Evolutionary conservation across 2,329 filamentous ascomycete genomes (phyloP).

Genomic region (Ceratocystis papillata): DNA sequence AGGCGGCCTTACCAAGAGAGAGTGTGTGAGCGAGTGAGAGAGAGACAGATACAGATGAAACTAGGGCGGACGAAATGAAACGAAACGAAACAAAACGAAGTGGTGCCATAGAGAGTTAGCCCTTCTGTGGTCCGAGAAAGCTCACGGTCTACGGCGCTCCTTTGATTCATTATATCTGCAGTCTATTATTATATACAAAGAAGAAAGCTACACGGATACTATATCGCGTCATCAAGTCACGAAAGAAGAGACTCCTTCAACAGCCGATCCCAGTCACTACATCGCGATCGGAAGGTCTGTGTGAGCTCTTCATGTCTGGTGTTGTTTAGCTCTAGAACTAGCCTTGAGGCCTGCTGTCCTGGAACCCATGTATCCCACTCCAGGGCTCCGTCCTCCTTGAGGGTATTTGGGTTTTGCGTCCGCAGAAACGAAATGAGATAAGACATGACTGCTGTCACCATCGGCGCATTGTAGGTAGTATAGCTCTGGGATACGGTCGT

Average conservation of each 20-base stretch:
- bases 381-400: constrained; percentile 32
- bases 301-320: constrained; percentile 34
- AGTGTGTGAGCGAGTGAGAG: too few species aligned
- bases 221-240: constrained; percentile 1
- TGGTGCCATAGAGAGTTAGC: too few species aligned
- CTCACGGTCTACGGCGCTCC: neutral
- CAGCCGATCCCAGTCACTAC: constrained; percentile 5
- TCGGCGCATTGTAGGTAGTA: constrained; percentile 35
- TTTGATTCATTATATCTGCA: neutral
- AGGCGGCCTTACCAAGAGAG: too few species aligned
- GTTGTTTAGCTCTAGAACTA: constrained; percentile 34
- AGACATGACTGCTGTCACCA: constrained; percentile 39
- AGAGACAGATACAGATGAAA: too few species aligned
- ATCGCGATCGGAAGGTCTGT: neutral
- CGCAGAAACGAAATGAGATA: constrained; percentile 43
- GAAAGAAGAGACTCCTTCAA: constrained; percentile 4
- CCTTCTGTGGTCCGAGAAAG: too few species aligned
- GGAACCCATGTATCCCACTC: constrained; percentile 36
- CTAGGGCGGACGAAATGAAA: too few species aligned
- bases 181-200: constrained; percentile 7
- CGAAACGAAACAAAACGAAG: too few species aligned
- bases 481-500: constrained; percentile 33
- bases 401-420: constrained; percentile 36
- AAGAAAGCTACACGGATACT: neutral
- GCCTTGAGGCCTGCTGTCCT: constrained; percentile 26